These are phyloP conservation scores for Stylonectria norvegica DNA, from an alignment of 2,329 filamentous ascomycete species.

Conservation along the genomic window DNA sequence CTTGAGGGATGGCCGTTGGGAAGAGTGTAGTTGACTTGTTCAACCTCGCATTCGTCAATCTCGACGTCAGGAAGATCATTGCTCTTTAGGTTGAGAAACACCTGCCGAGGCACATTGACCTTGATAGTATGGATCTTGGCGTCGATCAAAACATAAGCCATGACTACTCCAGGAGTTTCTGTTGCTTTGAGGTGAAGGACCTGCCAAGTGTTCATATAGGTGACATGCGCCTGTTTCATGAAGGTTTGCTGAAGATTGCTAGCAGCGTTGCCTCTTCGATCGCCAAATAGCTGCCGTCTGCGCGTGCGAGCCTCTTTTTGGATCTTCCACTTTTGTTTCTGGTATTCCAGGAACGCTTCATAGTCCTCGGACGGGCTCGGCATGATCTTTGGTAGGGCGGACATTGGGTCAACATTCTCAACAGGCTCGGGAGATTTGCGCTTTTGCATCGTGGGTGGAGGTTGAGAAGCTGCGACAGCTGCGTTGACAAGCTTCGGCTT, in stretches of 20 bases:
- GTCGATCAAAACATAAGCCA: slow-evolving; percentile 88
- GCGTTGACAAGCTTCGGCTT: slow-evolving; percentile 60
- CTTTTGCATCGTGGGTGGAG: slow-evolving; percentile 54
- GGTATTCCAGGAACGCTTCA: slow-evolving; percentile 80
- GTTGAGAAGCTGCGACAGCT: slow-evolving; percentile 54
- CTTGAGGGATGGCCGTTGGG: slow-evolving; percentile 93
- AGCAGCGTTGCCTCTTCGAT: slow-evolving; percentile 55
- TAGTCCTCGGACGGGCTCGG: slow-evolving; percentile 85
- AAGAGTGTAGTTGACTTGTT: slow-evolving; percentile 89
- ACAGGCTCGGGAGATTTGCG: slow-evolving; percentile 69
- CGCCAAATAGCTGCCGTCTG: slow-evolving; percentile 87
- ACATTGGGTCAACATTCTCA: slow-evolving; percentile 72
- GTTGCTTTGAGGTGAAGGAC: slow-evolving; percentile 82
- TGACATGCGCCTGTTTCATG: slow-evolving; percentile 84
- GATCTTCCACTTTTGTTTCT: slow-evolving; percentile 98
- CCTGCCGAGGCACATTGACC: slow-evolving; percentile 80
- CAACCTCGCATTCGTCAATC: slow-evolving; percentile 78
- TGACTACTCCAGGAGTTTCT: slow-evolving; percentile 80
- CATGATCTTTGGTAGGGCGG: slow-evolving; percentile 77
- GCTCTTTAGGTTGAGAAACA: slow-evolving; percentile 89
- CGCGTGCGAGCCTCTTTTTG: slow-evolving; percentile 86
- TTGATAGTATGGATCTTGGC: slow-evolving; percentile 86
- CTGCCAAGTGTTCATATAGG: slow-evolving; percentile 94
- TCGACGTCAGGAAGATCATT: slow-evolving; percentile 86
- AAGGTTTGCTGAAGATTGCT: slow-evolving; percentile 68